Evolutionary conservation across 192 early-diverging fungal species (phyloP), one percentile per base, ranked within the genome.

Genomic region (Entomortierella beljakovae): DNA sequence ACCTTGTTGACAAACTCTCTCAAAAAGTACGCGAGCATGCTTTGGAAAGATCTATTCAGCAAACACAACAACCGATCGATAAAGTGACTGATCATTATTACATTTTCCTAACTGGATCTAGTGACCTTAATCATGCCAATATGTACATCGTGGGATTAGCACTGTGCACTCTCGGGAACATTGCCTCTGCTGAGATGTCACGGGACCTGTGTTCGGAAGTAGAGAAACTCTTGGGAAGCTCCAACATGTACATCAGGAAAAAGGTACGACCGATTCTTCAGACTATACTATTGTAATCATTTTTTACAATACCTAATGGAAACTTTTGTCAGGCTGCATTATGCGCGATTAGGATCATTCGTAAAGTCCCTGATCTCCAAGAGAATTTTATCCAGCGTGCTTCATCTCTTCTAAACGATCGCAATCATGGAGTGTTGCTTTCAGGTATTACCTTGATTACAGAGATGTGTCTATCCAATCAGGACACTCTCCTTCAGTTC

Each of bases 101-200:
- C 6, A 29, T 35, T 49, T 40, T 8, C 49, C 50, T 56, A 20
- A 38, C 63, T 42, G 54, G 37, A 38, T 34, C 22, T 81, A 95
- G 95, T 74, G 98, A 99, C 76, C 88, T 99, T 89, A 95, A 97
- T 86, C 96, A 92, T 70, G 66, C 88, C 15, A 97, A 98, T 84
- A 97, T 97, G 91, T 97, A 96, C 66, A 90, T 98, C 46, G 94
- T 98, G n/a, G 97, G 97, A 35, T 86, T 99, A 61, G 98, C 97
- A 18, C 90, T 99, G 26, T 96, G 95, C 83, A 98, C 98, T 0
- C 69, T 99, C 71, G 95, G 96, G 20, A 97, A 98, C 72, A 97
- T 99, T 71, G 95, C 95, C n/a, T 97, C 96, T 48, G 87, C 90
- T 0, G 98, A 96, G 81, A 98, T 99, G 89, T 92, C 96, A 31